A percentile compares a stretch with the other conserved stretches of the same genome.
These are phyloP conservation scores for Dactylellina leptospora DNA, from an alignment of 2,329 filamentous ascomycete species.

Conservation along the genomic window DNA sequence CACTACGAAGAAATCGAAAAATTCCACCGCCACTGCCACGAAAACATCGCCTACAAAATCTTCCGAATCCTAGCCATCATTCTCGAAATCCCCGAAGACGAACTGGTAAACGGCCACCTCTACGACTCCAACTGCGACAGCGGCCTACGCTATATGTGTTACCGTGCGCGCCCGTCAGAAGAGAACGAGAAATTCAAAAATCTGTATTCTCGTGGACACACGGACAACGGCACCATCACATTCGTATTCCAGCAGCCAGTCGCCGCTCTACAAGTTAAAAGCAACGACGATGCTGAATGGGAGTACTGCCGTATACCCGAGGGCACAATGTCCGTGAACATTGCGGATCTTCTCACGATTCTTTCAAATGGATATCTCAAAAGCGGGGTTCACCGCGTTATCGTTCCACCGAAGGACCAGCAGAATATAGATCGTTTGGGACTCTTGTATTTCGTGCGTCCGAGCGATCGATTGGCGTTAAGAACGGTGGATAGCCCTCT, in stretches of 20 bases:
- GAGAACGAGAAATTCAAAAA: conserved; percentile 63
- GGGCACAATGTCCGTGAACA: conserved; percentile 66
- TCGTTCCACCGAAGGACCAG: conserved; percentile 62
- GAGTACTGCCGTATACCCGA: conserved; percentile 65
- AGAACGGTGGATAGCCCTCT: conserved; percentile 61
- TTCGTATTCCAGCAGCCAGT: conserved; percentile 70
- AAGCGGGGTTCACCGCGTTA: conserved; percentile 62
- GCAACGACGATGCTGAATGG: conserved; percentile 62
- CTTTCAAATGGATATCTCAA: conserved; percentile 65
- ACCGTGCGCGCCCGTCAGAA: conserved; percentile 64
- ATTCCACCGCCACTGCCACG: conserved; percentile 66
- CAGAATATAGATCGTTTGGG: conserved; percentile 64
- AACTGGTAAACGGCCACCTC: conserved; percentile 67
- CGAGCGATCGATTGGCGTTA: conserved; percentile 61
- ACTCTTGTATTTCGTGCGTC: conserved; percentile 66
- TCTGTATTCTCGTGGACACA: conserved; percentile 66
- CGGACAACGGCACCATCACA: conserved; percentile 68
- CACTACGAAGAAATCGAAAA: conserved; percentile 67
- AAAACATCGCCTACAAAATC: conserved; percentile 68
- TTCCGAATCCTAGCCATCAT: conserved; percentile 70
- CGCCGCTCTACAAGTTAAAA: conserved; percentile 67
- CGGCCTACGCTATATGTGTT: conserved; percentile 72
- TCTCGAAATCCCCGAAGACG: conserved; percentile 69
- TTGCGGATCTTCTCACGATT: conserved; percentile 64
- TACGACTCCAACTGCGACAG: conserved; percentile 70